phyloP scores from a whole-genome alignment of 495 filamentous ascomycete species.

The Penicillium canescens region DNA sequence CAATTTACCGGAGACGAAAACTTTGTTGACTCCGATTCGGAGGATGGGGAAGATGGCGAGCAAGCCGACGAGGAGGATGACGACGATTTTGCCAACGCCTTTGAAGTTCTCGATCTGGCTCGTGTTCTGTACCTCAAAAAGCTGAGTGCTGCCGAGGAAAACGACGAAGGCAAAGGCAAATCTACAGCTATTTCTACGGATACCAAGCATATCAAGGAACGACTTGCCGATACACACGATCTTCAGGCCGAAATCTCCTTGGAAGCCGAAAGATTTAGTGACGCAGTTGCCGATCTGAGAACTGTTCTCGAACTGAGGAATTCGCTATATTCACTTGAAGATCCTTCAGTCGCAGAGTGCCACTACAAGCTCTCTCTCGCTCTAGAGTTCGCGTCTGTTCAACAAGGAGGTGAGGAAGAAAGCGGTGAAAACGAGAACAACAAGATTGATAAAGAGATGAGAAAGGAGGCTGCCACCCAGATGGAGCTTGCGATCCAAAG shows the following conservation, averaged over 20 bases:
- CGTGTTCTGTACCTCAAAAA: slow-evolving; percentile 73
- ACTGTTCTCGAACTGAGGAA: slow-evolving; percentile 74
- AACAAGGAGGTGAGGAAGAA: slow-evolving; percentile 50
- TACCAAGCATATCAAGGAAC: slow-evolving; percentile 69
- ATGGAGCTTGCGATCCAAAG: slow-evolving; percentile 82
- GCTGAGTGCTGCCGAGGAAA: slow-evolving; percentile 53
- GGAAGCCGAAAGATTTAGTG: slow-evolving; percentile 85
- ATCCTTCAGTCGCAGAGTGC: slow-evolving; percentile 83
- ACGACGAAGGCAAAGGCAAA: slow-evolving; percentile 46
- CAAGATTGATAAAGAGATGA: slow-evolving; percentile 63
- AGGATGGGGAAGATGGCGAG: slow-evolving; percentile 56
- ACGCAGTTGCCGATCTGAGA: slow-evolving; percentile 77
- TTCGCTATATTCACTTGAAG: slow-evolving; percentile 73
- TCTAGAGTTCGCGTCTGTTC: slow-evolving; percentile 88
- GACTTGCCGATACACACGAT: slow-evolving; percentile 87
- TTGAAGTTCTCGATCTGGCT: slow-evolving; percentile 87
- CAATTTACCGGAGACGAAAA: slow-evolving; percentile 94
- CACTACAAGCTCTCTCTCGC: slow-evolving; percentile 96
- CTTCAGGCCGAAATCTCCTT: slow-evolving; percentile 91
- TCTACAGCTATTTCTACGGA: slow-evolving; percentile 49
- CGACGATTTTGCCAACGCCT: slow-evolving; percentile 87
- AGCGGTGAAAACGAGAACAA: slow-evolving; percentile 30
- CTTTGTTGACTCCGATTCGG: slow-evolving; percentile 74
- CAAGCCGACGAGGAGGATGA: slow-evolving; percentile 64
- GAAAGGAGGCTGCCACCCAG: slow-evolving; percentile 72